Evolutionary conservation across 352 stramenopile genomes (phyloP), one percentile per base, ranked within the genome.

Genomic region (Blastocystis sp.): DNA sequence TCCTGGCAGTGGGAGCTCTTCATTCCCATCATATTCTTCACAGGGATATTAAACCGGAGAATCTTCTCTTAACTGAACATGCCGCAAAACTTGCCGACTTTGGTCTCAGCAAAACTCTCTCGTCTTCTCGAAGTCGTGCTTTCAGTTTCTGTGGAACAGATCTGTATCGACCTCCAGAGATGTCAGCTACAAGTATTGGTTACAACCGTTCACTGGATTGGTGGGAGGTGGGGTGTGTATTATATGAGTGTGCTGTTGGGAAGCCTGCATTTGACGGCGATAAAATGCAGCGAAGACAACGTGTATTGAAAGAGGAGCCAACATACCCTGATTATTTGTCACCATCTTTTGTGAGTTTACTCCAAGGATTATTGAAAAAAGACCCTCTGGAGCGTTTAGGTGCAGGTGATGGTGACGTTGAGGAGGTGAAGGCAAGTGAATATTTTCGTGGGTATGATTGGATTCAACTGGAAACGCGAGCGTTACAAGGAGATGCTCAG

Each of bases 141-240:
- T 87, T 78, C 65, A 74, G 51, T 54, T 87, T 87, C 49, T 87
- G 77, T 54, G 77, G 77, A 32, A 87, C 77, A 6, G 77, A 87
- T 37, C 49, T 87, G 21, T 87, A 87, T 51, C 77, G 77, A 16
- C 77, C 77, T 37, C 77, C 77, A 2, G 77, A 87, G 65, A 87
- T 87, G 77, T 51, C 37, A 32, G 12, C 49, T 57, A 27, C 42
- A 16, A 35, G 56, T 11, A 12, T 51, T 46, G 77, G 77, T 24
- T 87, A 87, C 29, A 75, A 56, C 2, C 77, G 77, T 16, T 24
- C 77, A 14, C 46, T 87, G 43, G 77, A 87, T 54, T 87, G 77
- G 77, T 87, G 77, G 77, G 56, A 87, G 29, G 59, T 74, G 5
- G 77, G 77, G 19, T 87, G 77, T 42, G 77, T 87, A 11, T 58